Evolutionary conservation across 768 basidiomycete species (phyloP).

Genomic region (Lactifluus piperatus): DNA sequence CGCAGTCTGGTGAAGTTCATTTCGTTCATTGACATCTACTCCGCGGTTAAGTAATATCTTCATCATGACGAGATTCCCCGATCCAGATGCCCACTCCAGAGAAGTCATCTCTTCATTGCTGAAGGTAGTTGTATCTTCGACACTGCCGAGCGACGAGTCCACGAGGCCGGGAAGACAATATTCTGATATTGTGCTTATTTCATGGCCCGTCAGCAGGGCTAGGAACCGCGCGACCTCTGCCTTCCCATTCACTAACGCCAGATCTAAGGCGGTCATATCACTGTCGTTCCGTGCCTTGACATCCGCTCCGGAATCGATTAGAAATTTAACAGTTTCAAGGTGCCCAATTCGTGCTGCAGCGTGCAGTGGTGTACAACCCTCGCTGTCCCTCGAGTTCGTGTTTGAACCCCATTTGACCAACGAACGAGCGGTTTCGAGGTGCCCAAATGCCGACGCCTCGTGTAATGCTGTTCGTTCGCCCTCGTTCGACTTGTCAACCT

Average conservation of each 20-base stretch:
- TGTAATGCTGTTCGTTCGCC: not conserved
- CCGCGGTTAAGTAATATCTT: not conserved
- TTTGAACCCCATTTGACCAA: not conserved
- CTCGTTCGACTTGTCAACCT: not conserved
- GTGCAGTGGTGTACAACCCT: not conserved
- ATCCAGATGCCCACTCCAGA: not conserved
- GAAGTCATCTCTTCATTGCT: not conserved
- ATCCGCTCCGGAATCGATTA: not conserved
- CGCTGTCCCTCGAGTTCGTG: not conserved
- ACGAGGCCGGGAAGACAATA: not conserved
- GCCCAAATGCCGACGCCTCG: not conserved
- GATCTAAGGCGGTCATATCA: not conserved
- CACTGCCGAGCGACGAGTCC: too few species aligned
- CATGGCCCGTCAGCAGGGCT: not conserved
- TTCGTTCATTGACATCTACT: not conserved
- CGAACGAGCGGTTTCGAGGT: too few species aligned
- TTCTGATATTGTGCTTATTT: too few species aligned
- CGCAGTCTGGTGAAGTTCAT: not conserved
- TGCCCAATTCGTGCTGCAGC: not conserved
- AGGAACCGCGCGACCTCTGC: not conserved
- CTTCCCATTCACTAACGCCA: not conserved
- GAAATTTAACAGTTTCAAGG: not conserved
- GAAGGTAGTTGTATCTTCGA: accelerated
- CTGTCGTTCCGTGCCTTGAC: not conserved
- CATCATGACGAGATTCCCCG: not conserved